Base-by-base conservation (phyloP, 2,329 filamentous ascomycete genomes). In the Fusarium sp. region DNA sequence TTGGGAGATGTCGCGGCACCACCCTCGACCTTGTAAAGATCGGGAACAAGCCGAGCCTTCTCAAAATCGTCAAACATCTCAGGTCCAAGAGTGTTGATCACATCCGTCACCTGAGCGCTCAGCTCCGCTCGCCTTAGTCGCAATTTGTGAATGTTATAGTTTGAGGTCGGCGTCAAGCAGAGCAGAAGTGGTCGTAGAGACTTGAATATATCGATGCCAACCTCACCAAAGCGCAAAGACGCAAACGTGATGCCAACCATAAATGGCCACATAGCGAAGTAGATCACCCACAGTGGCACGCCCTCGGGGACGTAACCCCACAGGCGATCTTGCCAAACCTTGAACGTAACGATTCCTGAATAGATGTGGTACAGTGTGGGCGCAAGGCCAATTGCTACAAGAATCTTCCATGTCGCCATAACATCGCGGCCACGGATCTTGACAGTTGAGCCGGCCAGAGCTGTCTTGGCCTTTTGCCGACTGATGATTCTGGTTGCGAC, bases 141-240 rank as follows among this genome's bases (percentile, higher is more conserved):
- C 53, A 99, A 87, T 74, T 91, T 91, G 68, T 93, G 88, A 51
- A 99, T 88, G 61, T 92, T 93, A 82, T 94, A 97, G 78, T 90
- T 91, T 3, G 93, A 95, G 7, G 90, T 90, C 3, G 96, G 96
- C 74, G 92, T 92, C 75, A 98, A 86, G 70, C 93, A 96, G 34
- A 98, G 85, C 47, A 97, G 84, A 12, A 99, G 87, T 8, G 96
- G 96, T 12, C 94, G 89, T 18, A 99, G 87, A 0, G 95, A 98
- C 81, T 98, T 99, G 83, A 96, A 84, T 59, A 99, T 98, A 77
- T 99, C 96, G 94, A 99, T 98, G 55, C 95, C 96, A n/a, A 97
- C 91, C 82, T 99, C 96, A 48, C 96, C 96, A 72, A 98, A 97
- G 13, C 96, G 91, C 55, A 99, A 89, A 9, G 96, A 94, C 7